Conservation (phyloP, 257 asterid genomes). For the Knoxia roxburghii region DNA sequence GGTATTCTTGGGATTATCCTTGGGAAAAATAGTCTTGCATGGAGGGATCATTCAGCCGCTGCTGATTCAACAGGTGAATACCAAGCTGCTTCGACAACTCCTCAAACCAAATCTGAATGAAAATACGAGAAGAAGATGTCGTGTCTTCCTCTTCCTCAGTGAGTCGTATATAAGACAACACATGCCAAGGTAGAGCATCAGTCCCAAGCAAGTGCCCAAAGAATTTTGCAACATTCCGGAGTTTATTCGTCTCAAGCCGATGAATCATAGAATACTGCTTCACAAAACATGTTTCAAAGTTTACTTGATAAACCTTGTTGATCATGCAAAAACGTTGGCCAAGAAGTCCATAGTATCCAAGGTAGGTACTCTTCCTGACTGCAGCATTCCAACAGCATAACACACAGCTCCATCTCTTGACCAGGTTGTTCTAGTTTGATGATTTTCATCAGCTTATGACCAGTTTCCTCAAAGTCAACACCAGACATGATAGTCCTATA, state of each 20-base stretch:
- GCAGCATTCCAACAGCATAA: slow-evolving; percentile 94
- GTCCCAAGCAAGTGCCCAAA: slow-evolving; percentile 88
- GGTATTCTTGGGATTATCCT: slow-evolving; percentile 68
- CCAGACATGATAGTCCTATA: slow-evolving; percentile 94
- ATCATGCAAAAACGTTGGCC: slow-evolving; percentile 95
- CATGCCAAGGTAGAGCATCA: slow-evolving; percentile 79
- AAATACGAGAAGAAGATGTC: slow-evolving; percentile 84
- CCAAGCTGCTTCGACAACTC: slow-evolving; percentile 86
- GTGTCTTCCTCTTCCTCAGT: slow-evolving; percentile 97
- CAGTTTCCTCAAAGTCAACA: slow-evolving; percentile 94
- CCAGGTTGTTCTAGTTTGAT: slow-evolving; percentile 96
- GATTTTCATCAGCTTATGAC: slow-evolving; percentile 77
- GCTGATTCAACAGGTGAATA: slow-evolving; percentile 60
- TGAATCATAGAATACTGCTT: slow-evolving; percentile 94
- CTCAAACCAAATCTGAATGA: slow-evolving; percentile 79
- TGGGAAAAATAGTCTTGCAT: slow-evolving; percentile 80
- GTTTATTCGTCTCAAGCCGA: slow-evolving; percentile 77
- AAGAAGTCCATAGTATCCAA: slow-evolving; percentile 82
- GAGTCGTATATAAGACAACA: slow-evolving; percentile 65
- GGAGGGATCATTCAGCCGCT: slow-evolving; percentile 64
- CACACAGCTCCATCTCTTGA: slow-evolving; percentile 95
- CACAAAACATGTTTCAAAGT: slow-evolving; percentile 77
- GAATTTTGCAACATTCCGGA: slow-evolving; percentile 87
- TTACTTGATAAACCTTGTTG: slow-evolving; percentile 73
- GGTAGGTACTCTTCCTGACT: slow-evolving; percentile 96